Evolutionary conservation across 2,329 filamentous ascomycete genomes (phyloP).

Genomic region (Dactylellina sp.): DNA sequence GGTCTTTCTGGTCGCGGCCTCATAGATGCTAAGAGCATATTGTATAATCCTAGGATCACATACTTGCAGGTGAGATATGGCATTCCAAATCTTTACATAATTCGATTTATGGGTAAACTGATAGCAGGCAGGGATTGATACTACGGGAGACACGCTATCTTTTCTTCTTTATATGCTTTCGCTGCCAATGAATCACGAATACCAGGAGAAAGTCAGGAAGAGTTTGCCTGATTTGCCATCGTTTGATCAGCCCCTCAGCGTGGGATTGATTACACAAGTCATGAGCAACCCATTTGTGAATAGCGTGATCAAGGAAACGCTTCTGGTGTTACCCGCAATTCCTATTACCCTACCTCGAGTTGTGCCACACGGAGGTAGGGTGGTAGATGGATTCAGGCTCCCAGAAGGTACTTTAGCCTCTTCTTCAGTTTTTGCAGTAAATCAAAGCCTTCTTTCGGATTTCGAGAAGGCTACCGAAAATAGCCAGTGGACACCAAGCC

Average conservation of each 20-base stretch:
- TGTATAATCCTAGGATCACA: slow-evolving; percentile 52
- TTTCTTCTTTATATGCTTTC: slow-evolving; percentile 69
- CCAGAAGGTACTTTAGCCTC: slow-evolving; percentile 69
- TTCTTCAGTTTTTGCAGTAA: slow-evolving; percentile 66
- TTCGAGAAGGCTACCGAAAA: slow-evolving; percentile 15
- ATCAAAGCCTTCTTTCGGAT: slow-evolving; percentile 60
- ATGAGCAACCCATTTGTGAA: slow-evolving; percentile 65
- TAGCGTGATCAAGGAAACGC: slow-evolving; percentile 68
- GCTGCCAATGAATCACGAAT: slow-evolving; percentile 63
- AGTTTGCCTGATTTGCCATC: slow-evolving; percentile 35
- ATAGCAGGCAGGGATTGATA: slow-evolving; percentile 38
- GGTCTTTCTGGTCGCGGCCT: neutral
- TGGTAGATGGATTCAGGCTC: slow-evolving; percentile 70
- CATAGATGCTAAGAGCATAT: slow-evolving; percentile 3
- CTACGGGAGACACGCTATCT: slow-evolving; percentile 64
- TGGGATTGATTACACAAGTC: slow-evolving; percentile 26
- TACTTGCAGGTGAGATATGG: slow-evolving; percentile 52
- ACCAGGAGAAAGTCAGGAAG: slow-evolving; percentile 65
- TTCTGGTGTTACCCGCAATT: slow-evolving; percentile 68
- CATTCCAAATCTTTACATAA: neutral
- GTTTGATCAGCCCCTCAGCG: slow-evolving; percentile 22
- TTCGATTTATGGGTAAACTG: neutral
- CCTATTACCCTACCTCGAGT: slow-evolving; percentile 62
- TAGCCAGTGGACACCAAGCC: slow-evolving; percentile 35
- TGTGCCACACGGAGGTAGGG: slow-evolving; percentile 64